Conservation (phyloP, 116 monocot genomes). For the Iris pallida region DNA sequence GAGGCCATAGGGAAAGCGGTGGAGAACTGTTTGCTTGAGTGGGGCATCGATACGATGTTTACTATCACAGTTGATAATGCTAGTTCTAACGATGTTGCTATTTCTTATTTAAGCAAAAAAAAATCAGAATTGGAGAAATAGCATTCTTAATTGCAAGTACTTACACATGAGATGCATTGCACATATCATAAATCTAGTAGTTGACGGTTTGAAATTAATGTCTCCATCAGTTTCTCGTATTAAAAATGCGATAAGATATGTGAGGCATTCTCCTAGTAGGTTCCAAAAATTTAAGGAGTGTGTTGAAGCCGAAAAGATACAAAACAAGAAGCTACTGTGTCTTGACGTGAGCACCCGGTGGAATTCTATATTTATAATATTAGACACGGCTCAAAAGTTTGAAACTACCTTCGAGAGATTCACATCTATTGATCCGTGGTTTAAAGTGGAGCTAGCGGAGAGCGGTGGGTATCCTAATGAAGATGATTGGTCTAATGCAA, state of each 20-base stretch:
- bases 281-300: background rate
- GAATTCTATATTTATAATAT: background rate
- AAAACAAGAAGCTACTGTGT: background rate
- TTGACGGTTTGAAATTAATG: background rate
- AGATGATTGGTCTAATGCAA: background rate
- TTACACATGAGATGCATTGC: background rate
- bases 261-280: background rate
- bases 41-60: background rate
- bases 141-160: background rate
- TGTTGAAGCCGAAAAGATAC: background rate
- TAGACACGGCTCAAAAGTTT: background rate
- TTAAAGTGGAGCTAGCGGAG: background rate
- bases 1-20: background rate
- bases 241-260: background rate
- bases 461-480: background rate
- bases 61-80: slow-evolving; percentile 1
- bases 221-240: background rate
- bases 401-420: background rate
- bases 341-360: background rate
- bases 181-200: slow-evolving; percentile 1
- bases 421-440: background rate
- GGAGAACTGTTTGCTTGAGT: background rate
- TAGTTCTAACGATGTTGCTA: background rate
- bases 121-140: background rate
- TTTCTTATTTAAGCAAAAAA: background rate